These are phyloP conservation scores for Plasmopara viticola DNA, from an alignment of 352 stramenopile species.

Conservation along the genomic window DNA sequence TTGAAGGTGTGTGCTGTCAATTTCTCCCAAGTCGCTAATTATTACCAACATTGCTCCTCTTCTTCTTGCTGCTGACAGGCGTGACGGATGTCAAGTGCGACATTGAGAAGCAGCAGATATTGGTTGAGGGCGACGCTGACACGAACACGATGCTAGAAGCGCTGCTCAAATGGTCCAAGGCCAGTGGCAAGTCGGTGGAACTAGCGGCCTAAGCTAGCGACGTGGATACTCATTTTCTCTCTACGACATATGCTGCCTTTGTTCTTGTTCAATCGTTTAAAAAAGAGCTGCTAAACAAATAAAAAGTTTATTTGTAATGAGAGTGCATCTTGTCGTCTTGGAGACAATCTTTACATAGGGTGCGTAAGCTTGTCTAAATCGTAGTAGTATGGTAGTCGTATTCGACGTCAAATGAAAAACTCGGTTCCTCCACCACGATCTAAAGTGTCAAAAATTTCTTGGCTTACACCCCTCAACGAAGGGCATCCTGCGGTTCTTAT, in stretches of 20 bases:
- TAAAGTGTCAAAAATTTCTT: too few relatives aligned
- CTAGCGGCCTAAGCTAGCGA: constrained; percentile 48
- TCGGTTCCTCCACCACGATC: too few relatives aligned
- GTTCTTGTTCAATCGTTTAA: too few relatives aligned
- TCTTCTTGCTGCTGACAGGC: constrained; percentile 29
- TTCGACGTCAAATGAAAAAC: too few relatives aligned
- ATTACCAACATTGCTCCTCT: neutral
- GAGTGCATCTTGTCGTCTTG: too few relatives aligned
- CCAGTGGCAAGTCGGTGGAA: constrained; percentile 81
- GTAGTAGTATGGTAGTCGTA: too few relatives aligned
- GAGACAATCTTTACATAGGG: too few relatives aligned
- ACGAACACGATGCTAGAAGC: constrained; percentile 73
- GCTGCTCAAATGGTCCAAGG: constrained; percentile 86
- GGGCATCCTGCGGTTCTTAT: too few relatives aligned
- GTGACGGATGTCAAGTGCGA: constrained; percentile 81
- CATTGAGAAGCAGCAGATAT: constrained; percentile 84
- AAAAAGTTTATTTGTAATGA: neutral
- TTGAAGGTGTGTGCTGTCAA: constrained; percentile 49
- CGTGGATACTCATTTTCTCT: constrained; percentile 4
- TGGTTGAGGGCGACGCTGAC: constrained; percentile 74
- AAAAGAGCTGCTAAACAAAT: neutral
- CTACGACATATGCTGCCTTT: neutral
- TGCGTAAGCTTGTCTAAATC: too few relatives aligned
- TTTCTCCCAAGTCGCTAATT: neutral
- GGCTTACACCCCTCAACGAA: too few relatives aligned